These are phyloP conservation scores for Globisporangium middletonii DNA, from an alignment of 352 stramenopile species.

Conservation along the genomic window DNA sequence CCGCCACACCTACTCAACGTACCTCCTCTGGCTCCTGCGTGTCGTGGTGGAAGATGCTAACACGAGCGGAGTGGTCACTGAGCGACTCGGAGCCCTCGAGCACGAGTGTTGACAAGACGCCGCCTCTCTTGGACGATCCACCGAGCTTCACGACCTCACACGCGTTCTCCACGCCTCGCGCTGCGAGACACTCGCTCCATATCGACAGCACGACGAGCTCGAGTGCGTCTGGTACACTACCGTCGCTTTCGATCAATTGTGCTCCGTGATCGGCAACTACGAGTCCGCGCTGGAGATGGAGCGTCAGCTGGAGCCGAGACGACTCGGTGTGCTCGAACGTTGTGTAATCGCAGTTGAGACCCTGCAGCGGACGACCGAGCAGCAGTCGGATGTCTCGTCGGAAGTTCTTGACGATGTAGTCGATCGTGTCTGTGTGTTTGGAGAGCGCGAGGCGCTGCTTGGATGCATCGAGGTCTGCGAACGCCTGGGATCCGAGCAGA, in stretches of 20 bases:
- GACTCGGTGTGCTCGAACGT: not conserved
- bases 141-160: not conserved
- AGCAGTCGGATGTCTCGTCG: slow-evolving; percentile 19
- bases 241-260: too few species aligned
- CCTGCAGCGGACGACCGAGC: slow-evolving; percentile 19
- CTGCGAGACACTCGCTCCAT: slow-evolving; percentile 5
- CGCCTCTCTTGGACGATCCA: slow-evolving; percentile 1
- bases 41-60: slow-evolving; percentile 4
- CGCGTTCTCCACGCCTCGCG: slow-evolving; percentile 1
- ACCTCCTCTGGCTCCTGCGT: slow-evolving; percentile 9
- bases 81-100: not conserved
- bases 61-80: not conserved
- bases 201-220: slow-evolving; percentile 9
- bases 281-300: slow-evolving; percentile 3
- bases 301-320: slow-evolving; percentile 4
- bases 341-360: not conserved
- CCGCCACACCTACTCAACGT: not conserved
- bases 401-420: slow-evolving; percentile 22
- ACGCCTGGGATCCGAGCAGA: slow-evolving; percentile 14
- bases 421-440: slow-evolving; percentile 25
- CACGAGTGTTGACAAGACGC: not conserved
- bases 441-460: slow-evolving; percentile 28
- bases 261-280: not conserved
- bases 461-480: slow-evolving; percentile 23
- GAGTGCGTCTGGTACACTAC: not conserved